phyloP scores from a whole-genome alignment of 1,284 basidiomycete genomes.

The Laetiporus sulphureus region DNA sequence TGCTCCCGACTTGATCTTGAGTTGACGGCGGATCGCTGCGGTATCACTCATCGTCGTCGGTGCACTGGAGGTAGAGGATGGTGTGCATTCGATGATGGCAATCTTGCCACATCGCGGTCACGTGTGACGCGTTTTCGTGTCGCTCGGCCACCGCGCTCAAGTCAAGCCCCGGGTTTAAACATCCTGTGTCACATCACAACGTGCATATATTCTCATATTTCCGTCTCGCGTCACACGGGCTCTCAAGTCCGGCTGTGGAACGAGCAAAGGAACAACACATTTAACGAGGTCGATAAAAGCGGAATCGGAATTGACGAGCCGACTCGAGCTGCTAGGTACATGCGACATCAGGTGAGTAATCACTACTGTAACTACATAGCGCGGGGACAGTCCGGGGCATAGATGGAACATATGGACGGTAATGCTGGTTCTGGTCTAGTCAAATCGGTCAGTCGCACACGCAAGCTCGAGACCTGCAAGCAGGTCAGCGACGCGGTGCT shows the following conservation, averaged over 20 bases:
- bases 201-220: too few species aligned
- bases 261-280: not conserved
- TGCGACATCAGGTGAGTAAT: not conserved
- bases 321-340: slow-evolving; percentile 8
- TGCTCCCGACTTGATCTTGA: slow-evolving; percentile 77
- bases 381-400: slow-evolving; percentile 8
- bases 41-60: slow-evolving; percentile 38
- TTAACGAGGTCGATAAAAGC: too few species aligned
- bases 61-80: too few species aligned
- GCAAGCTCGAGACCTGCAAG: slow-evolving; percentile 5
- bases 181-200: too few species aligned
- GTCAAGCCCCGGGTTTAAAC: too few species aligned
- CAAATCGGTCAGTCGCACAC: slow-evolving; percentile 1
- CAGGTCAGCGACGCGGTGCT: slow-evolving; percentile 7
- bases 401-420: slow-evolving; percentile 5
- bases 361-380: slow-evolving; percentile 5
- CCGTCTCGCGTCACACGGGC: not conserved
- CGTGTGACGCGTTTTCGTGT: too few species aligned
- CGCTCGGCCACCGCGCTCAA: too few species aligned
- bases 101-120: too few species aligned
- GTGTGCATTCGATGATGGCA: too few species aligned
- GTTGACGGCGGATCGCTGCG: slow-evolving; percentile 49
- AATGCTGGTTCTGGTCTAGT: slow-evolving; percentile 1
- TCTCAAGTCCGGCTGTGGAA: too few species aligned
- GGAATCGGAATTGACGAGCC: slow-evolving; percentile 7